Evolutionary conservation across 2,329 filamentous ascomycete genomes (phyloP).

Genomic region (Ploettnerulaceae sp.): DNA sequence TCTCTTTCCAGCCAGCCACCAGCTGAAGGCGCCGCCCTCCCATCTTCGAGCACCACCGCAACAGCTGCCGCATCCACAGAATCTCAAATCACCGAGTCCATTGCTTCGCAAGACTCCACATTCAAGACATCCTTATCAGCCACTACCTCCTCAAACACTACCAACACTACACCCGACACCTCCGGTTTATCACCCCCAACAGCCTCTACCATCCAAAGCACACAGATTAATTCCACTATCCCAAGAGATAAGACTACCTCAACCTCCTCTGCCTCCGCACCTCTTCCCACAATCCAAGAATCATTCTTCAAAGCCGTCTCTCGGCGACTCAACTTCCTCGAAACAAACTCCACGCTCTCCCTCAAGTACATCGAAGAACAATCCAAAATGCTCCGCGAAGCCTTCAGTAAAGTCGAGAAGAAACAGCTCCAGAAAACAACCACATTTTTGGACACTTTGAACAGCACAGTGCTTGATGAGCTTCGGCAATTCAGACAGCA

Average conservation of each 20-base stretch:
- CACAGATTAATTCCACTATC: constrained; percentile 19
- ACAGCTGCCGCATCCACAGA: background rate
- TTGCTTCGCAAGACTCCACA: background rate
- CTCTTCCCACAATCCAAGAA: constrained; percentile 85
- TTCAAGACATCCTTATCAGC: constrained; percentile 3
- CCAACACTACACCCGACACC: constrained; percentile 11
- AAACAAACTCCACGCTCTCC: constrained; percentile 87
- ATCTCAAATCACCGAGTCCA: background rate
- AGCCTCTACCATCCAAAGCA: constrained; percentile 15
- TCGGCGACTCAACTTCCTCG: constrained; percentile 85
- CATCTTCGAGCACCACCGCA: background rate
- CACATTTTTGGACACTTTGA: constrained; percentile 77
- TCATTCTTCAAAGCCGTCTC: constrained; percentile 97
- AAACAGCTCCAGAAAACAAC: constrained; percentile 80
- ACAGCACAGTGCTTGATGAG: constrained; percentile 79
- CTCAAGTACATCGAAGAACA: constrained; percentile 97
- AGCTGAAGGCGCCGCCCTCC: background rate
- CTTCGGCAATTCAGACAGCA: constrained; percentile 72
- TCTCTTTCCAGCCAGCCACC: background rate
- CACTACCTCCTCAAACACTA: constrained; percentile 7
- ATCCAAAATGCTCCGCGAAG: constrained; percentile 82
- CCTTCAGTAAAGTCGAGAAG: constrained; percentile 80
- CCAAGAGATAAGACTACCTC: constrained; percentile 33
- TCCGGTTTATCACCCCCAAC: constrained; percentile 12
- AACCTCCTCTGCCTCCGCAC: constrained; percentile 41